phyloP scores from a whole-genome alignment of 176 grass and related monocot species.

The Hordeum vulgare region DNA sequence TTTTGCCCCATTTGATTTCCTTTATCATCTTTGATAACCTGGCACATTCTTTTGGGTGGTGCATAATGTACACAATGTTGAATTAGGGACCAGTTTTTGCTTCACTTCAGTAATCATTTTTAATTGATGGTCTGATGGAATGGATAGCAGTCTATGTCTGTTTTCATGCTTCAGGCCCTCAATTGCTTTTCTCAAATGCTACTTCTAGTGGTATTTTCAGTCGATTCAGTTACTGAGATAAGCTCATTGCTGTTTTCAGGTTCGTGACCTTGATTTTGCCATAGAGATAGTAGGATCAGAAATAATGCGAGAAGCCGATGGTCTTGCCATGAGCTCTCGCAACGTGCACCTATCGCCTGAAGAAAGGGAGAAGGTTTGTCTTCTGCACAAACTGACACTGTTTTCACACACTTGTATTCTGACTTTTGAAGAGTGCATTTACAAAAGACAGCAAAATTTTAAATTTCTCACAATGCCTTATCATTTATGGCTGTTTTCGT shows the following conservation, averaged over 20 bases:
- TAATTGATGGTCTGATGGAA: not conserved
- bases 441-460: not conserved
- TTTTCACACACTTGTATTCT: not conserved
- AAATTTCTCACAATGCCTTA: not conserved
- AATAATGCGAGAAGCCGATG: slow-evolving; percentile 85
- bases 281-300: slow-evolving; percentile 78
- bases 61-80: not conserved
- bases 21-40: not conserved
- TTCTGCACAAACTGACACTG: not conserved
- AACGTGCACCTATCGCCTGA: slow-evolving; percentile 59
- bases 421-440: not conserved
- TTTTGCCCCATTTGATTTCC: not conserved
- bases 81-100: not conserved
- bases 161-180: slow-evolving; percentile 7
- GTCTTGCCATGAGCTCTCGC: slow-evolving; percentile 93
- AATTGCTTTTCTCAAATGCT: not conserved
- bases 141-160: not conserved
- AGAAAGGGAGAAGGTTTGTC: slow-evolving; percentile 65
- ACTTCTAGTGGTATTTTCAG: not conserved
- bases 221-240: slow-evolving; percentile 2
- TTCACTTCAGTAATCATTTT: not conserved
- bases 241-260: slow-evolving; percentile 40
- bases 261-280: slow-evolving; percentile 82
- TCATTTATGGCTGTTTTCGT: not conserved
- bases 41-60: not conserved